Percentiles rank a stretch among this genome's conserved stretches.
phyloP scores from a whole-genome alignment of 192 early-diverging fungal species.

The Backusella circina region DNA sequence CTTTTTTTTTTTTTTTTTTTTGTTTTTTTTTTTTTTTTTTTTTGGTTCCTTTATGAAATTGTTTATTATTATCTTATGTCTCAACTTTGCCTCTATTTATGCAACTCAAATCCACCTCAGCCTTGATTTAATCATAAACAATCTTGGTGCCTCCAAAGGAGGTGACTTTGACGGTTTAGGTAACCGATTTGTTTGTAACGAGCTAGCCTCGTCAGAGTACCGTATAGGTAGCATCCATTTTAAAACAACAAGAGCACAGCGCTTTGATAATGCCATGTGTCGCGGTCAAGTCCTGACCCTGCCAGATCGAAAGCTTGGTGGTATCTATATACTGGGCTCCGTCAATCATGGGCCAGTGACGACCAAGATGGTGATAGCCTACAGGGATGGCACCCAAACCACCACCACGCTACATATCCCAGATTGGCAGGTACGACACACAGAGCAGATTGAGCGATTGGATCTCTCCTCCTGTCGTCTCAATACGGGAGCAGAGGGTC shows the following conservation, averaged over 20 bases:
- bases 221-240: neutral
- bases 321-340: slow-evolving; percentile 12
- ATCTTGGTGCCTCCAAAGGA: neutral
- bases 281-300: neutral
- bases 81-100: neutral
- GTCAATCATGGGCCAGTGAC: slow-evolving; percentile 5
- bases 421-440: slow-evolving; percentile 16
- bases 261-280: slow-evolving; percentile 5
- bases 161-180: slow-evolving; percentile 1
- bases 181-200: neutral
- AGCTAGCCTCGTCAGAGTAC: neutral
- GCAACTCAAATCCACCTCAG: neutral
- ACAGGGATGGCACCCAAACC: slow-evolving; percentile 10
- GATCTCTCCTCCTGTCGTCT: neutral
- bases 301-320: neutral
- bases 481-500: neutral
- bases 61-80: neutral
- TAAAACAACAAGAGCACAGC: neutral
- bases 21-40: neutral
- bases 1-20: neutral
- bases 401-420: slow-evolving; percentile 10
- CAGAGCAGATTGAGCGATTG: slow-evolving; percentile 4
- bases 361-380: neutral
- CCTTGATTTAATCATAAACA: neutral
- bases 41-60: neutral